Evolutionary conservation across 306 rosid species (phyloP).

Genomic region (Malus fusca): DNA sequence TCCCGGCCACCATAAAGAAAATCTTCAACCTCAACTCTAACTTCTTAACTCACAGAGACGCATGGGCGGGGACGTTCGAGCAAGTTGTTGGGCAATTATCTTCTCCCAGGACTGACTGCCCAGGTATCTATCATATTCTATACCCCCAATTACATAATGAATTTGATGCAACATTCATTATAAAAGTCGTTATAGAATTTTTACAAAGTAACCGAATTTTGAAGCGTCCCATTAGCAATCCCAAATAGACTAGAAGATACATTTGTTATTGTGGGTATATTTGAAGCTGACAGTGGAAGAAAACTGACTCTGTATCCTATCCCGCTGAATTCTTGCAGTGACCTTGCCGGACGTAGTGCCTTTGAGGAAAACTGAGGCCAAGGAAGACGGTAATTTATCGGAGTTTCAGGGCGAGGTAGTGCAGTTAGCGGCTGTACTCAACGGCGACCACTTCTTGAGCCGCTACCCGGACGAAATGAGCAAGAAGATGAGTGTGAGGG

Average conservation of each 20-base stretch:
- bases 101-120: slow-evolving; percentile 91
- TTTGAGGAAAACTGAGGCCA: slow-evolving; percentile 62
- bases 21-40: slow-evolving; percentile 81
- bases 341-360: slow-evolving; percentile 80
- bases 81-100: slow-evolving; percentile 55
- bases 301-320: background rate
- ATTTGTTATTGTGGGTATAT: background rate
- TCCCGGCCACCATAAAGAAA: slow-evolving; percentile 97
- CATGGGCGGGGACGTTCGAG: slow-evolving; percentile 99
- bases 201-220: background rate
- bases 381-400: slow-evolving; percentile 52
- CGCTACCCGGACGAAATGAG: slow-evolving; percentile 84
- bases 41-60: slow-evolving; percentile 94
- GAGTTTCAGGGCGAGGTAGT: slow-evolving; percentile 92
- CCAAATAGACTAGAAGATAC: background rate
- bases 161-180: background rate
- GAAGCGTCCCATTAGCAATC: background rate
- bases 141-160: background rate
- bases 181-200: background rate
- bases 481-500: slow-evolving; percentile 74
- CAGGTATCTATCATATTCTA: slow-evolving; percentile 35
- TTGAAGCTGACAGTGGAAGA: background rate
- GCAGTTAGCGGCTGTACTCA: slow-evolving; percentile 88
- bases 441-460: slow-evolving; percentile 88
- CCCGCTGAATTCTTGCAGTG: slow-evolving; percentile 33